phyloP scores from a whole-genome alignment of 1,284 basidiomycete species.

The Fomitopsis betulina region DNA sequence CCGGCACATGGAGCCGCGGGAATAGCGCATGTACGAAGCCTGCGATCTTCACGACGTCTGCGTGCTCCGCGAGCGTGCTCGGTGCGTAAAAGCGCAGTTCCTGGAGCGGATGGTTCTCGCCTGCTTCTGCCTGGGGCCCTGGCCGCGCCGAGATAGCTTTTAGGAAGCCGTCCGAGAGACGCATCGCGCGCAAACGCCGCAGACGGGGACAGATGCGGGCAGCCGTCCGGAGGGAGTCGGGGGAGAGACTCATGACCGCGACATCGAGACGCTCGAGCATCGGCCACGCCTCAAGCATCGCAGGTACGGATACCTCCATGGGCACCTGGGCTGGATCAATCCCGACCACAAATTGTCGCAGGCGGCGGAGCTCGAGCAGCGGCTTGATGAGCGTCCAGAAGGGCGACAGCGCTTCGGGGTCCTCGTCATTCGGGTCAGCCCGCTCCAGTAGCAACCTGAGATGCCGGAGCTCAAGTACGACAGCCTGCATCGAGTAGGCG shows the following conservation, averaged over 20 bases:
- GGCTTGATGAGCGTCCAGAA: neutral
- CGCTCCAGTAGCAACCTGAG: too few species aligned
- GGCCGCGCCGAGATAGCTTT: neutral
- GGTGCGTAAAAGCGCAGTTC: neutral
- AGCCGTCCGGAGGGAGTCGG: too few species aligned
- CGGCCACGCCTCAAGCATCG: neutral
- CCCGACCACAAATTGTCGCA: neutral
- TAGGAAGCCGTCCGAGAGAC: neutral
- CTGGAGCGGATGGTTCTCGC: neutral
- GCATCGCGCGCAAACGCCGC: neutral
- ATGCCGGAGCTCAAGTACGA: too few species aligned
- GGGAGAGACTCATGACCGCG: too few species aligned
- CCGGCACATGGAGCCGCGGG: neutral
- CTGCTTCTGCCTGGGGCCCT: neutral
- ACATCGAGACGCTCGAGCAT: neutral
- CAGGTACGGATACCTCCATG: neutral
- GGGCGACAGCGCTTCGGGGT: neutral
- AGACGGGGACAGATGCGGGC: too few species aligned
- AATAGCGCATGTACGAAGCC: neutral
- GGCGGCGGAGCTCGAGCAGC: neutral
- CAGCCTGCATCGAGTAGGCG: too few species aligned
- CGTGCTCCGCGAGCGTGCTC: neutral
- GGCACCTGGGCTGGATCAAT: neutral
- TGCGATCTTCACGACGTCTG: neutral
- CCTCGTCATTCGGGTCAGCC: neutral